Percentiles rank a stretch among this genome's conserved stretches.
phyloP scores from a whole-genome alignment of 768 basidiomycete genomes.

The Boletellus emodensis region DNA sequence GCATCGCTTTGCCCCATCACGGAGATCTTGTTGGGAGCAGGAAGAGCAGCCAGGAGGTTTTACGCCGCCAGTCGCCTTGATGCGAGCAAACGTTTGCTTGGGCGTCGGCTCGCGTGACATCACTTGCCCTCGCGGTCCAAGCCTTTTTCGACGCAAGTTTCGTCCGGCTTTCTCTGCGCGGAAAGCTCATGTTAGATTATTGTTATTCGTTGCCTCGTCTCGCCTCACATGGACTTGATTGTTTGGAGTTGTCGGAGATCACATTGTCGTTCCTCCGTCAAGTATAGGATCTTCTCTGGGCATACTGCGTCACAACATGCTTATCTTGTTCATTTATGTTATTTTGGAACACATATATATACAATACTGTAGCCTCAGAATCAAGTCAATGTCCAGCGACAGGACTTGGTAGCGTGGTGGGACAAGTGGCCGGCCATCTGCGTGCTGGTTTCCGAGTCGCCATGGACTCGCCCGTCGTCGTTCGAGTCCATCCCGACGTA shows the following conservation, averaged over 20 bases:
- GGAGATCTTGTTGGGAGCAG: conserved; percentile 38
- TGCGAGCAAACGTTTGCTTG: conserved; percentile 6
- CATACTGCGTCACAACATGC: conserved; percentile 33
- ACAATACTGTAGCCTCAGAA: conserved; percentile 24
- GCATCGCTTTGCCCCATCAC: conserved; percentile 45
- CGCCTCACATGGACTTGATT: conserved; percentile 23
- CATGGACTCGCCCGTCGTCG: conserved; percentile 23
- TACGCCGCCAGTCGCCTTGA: conserved; percentile 27
- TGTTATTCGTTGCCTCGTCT: conserved; percentile 28
- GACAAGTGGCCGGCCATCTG: no score
- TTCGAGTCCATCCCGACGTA: conserved; percentile 41
- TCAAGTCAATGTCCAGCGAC: conserved; percentile 1
- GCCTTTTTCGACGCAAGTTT: conserved; percentile 6
- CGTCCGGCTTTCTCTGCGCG: conserved; percentile 14
- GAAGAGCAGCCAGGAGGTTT: conserved; percentile 38
- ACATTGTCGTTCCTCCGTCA: conserved; percentile 21
- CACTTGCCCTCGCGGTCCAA: neutral
- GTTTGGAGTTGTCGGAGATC: conserved; percentile 30
- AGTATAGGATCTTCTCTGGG: conserved; percentile 32
- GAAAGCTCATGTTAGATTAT: conserved; percentile 27
- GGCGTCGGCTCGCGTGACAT: neutral
- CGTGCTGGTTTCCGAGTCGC: no score
- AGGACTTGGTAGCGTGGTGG: no score
- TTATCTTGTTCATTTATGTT: conserved; percentile 37
- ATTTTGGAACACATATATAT: conserved; percentile 31